Conservation (phyloP, 2,329 filamentous ascomycete genomes). For the Zopfia rhizophila region DNA sequence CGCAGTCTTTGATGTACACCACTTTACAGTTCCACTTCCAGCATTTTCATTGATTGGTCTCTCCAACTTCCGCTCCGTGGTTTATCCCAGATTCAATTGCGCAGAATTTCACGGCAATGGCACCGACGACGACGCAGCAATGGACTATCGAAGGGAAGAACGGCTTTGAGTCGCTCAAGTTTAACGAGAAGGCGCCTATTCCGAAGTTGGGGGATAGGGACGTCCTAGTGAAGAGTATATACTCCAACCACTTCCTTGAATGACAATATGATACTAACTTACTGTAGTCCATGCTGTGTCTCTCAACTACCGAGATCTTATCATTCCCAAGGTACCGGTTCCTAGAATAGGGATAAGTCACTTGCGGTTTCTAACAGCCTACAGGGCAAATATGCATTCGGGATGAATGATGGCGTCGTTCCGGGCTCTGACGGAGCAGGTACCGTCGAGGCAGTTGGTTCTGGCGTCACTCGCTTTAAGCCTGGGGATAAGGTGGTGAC, state of each 20-base stretch:
- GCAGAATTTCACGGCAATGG: too few relatives aligned
- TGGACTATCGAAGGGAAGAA: slow-evolving; percentile 67
- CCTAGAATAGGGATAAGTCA: slow-evolving; percentile 2
- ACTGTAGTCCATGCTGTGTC: slow-evolving; percentile 57
- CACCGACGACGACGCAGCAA: slow-evolving; percentile 60
- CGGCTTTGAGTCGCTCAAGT: slow-evolving; percentile 70
- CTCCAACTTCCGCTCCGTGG: background rate
- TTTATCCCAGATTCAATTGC: slow-evolving; percentile 1
- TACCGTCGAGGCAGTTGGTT: slow-evolving; percentile 63
- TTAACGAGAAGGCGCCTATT: slow-evolving; percentile 62
- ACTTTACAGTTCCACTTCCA: background rate
- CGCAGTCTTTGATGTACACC: background rate
- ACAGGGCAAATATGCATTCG: slow-evolving; percentile 58
- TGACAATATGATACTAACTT: slow-evolving; percentile 9
- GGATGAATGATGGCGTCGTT: slow-evolving; percentile 52
- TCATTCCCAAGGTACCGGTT: slow-evolving; percentile 54
- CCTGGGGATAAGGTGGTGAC: slow-evolving; percentile 66
- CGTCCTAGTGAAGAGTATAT: slow-evolving; percentile 72
- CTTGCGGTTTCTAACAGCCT: slow-evolving; percentile 1
- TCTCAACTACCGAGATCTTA: slow-evolving; percentile 62
- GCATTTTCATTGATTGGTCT: background rate
- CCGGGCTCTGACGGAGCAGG: slow-evolving; percentile 65
- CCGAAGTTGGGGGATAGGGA: slow-evolving; percentile 74
- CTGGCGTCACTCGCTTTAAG: slow-evolving; percentile 66
- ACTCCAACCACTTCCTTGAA: background rate